Evolutionary conservation across 169 alveolate genomes (phyloP), one percentile per base, ranked within the genome.

Genomic region (Neospora caninum): DNA sequence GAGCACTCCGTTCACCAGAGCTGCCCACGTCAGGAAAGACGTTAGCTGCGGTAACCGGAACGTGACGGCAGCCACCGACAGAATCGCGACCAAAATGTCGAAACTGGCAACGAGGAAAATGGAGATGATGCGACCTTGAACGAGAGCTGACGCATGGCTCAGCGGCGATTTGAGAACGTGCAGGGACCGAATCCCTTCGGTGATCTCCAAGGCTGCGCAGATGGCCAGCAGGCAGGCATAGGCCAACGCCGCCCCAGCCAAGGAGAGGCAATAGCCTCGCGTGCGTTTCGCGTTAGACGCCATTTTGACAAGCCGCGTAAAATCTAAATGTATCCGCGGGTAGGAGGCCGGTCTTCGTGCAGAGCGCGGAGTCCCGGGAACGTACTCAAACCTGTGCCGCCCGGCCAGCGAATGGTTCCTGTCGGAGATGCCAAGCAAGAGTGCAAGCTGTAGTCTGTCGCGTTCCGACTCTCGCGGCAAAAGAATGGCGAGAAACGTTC

Each of bases 71-170:
- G 67, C 64, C 9, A 42, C 58, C 34, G 89, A 82, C 18, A 82
- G 89, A 27, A 82, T 41, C 18, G 69, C 89, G 41, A 82, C 41
- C 18, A 42, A 16, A 82, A 82, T 41, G 64, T 82, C 89, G 64
- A 82, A 31, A 29, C 69, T n/a, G 16, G 89, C 89, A 1, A 49
- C 89, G 38, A 82, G 6, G 64, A 82, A 82, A 9, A 82, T 1
- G n/a, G 89, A 82, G 38, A 41, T 41, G 67, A 82, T 82, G 10
- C 89, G n/a, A 4, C 89, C 89, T 82, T 42, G 89, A 42, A 82
- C 67, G 0, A 82, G 89, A 2, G 67, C 89, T 31, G 89, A 82
- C 29, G 69, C 89, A 39, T 13, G 4, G 39, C 67, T 18, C 13
- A 82, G 69, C 7, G 45, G 84, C 25, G n/a, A 4, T 18, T 36